These are phyloP conservation scores for Suhomyces chickasaworum DNA, from an alignment of 1,139 yeast genomes.

Conservation along the genomic window DNA sequence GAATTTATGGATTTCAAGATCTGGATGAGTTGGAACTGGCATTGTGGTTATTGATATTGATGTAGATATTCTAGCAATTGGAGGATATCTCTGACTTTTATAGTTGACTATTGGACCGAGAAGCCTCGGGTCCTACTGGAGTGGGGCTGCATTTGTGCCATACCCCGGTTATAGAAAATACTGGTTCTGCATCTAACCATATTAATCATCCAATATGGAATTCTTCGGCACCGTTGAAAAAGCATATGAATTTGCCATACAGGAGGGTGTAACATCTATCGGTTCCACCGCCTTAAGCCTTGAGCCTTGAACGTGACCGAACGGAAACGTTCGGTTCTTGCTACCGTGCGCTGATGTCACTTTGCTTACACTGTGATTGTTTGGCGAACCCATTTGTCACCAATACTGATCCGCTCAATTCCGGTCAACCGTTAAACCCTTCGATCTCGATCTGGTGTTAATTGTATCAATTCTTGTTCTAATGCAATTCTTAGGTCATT, in stretches of 20 bases:
- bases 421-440: neutral
- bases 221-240: neutral
- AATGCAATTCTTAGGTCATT: slow-evolving; percentile 47
- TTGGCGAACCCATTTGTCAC: no score
- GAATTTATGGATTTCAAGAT: slow-evolving; percentile 38
- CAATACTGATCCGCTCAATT: neutral
- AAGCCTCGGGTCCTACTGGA: slow-evolving; percentile 4
- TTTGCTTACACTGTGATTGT: neutral
- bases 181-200: neutral
- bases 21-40: slow-evolving; percentile 27
- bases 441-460: slow-evolving; percentile 15
- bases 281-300: neutral
- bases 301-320: neutral
- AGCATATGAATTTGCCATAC: slow-evolving; percentile 4
- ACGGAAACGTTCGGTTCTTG: neutral
- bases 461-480: slow-evolving; percentile 45
- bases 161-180: slow-evolving; percentile 1
- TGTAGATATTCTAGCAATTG: neutral
- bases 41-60: slow-evolving; percentile 7
- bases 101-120: neutral
- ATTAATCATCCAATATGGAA: slow-evolving; percentile 1
- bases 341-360: neutral
- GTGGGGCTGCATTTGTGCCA: slow-evolving; percentile 9
- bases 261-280: neutral
- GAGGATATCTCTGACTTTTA: neutral